These are phyloP conservation scores for Heritiera fomes DNA, from an alignment of 345 rosid genomes.

Conservation along the genomic window DNA sequence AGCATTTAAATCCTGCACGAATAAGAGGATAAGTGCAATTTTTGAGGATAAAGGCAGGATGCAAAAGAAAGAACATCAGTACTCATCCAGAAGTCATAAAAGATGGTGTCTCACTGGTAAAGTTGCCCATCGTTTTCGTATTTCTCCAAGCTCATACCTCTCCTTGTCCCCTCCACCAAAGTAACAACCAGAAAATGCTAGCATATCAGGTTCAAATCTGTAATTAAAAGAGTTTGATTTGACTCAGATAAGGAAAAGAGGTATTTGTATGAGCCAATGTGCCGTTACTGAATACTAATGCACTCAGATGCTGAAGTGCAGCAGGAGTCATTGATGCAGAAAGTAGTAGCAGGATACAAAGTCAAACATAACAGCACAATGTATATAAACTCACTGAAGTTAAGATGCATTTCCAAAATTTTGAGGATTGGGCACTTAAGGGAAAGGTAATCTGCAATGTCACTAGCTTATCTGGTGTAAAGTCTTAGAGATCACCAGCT, in stretches of 20 bases:
- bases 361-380: background rate
- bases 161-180: conserved; percentile 97
- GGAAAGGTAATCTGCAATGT: background rate
- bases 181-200: conserved; percentile 97
- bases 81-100: background rate
- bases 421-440: background rate
- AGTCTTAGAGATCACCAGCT: background rate
- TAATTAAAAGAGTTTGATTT: background rate
- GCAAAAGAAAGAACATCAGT: background rate
- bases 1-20: conserved; percentile 72
- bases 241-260: conserved; percentile 4
- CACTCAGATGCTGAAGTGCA: background rate
- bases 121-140: conserved; percentile 93
- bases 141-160: conserved; percentile 76
- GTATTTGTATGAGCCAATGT: background rate
- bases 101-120: conserved; percentile 71
- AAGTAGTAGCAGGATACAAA: background rate
- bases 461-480: background rate
- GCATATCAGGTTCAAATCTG: conserved; percentile 99
- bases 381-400: background rate
- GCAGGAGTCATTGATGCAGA: background rate
- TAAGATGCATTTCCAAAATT: background rate
- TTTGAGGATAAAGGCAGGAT: background rate
- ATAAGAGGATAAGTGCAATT: background rate
- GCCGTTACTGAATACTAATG: background rate